These are phyloP conservation scores for Cinnamomum micranthum DNA, from an alignment of 164 flowering plant species.

Conservation along the genomic window DNA sequence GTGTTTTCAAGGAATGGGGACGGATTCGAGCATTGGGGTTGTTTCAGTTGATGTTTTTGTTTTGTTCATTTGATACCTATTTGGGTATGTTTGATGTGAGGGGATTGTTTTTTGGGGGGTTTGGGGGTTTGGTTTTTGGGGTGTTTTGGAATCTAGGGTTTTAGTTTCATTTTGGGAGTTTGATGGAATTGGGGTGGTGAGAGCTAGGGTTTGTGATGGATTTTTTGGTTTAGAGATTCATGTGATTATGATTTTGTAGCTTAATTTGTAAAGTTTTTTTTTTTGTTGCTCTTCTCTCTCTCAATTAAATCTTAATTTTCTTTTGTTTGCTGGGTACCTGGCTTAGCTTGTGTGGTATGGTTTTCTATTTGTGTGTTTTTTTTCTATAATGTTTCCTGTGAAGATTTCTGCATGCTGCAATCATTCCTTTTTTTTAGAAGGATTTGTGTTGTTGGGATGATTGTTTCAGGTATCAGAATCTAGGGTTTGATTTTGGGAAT, in stretches of 20 bases:
- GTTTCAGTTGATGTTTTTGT: not conserved
- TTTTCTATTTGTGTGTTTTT: too few species aligned
- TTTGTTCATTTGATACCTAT: not conserved
- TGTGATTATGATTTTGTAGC: too few species aligned
- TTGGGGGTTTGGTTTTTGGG: not conserved
- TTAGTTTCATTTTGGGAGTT: not conserved
- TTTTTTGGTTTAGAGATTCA: not conserved
- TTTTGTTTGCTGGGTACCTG: not conserved
- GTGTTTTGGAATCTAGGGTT: not conserved
- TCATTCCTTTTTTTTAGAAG: too few species aligned
- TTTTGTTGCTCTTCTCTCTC: too few species aligned
- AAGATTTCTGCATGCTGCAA: too few species aligned
- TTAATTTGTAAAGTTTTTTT: not conserved
- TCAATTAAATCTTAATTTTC: too few species aligned
- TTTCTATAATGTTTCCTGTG: too few species aligned
- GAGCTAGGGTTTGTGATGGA: not conserved
- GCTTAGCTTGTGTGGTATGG: not conserved
- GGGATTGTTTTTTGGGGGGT: too few species aligned
- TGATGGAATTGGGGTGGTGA: not conserved
- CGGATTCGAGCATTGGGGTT: not conserved
- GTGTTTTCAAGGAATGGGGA: not conserved
- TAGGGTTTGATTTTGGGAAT: too few species aligned
- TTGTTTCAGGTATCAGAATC: too few species aligned
- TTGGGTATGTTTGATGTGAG: not conserved
- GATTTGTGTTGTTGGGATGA: too few species aligned